Conservation (phyloP, 2,329 filamentous ascomycete species). For the Sporothrix luriei region DNA sequence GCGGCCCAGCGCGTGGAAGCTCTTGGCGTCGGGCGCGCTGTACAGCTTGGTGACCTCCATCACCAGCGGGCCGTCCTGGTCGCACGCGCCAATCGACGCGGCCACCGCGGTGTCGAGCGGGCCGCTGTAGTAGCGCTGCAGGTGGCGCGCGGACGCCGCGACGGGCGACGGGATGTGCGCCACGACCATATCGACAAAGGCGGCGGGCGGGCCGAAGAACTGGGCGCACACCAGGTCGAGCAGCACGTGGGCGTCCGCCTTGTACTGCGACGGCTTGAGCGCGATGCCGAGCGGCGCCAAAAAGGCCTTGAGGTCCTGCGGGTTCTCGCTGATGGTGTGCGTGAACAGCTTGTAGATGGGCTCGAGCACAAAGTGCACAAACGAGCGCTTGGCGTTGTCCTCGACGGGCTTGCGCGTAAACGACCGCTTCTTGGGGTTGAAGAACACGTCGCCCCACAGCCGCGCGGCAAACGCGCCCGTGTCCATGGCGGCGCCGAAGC, state of each 20-base stretch:
- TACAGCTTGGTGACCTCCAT: conserved; percentile 92
- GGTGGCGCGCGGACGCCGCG: conserved; percentile 72
- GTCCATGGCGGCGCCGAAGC: conserved; percentile 79
- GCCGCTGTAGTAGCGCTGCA: conserved; percentile 90
- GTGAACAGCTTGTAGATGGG: conserved; percentile 98
- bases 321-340: conserved; percentile 88
- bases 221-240: conserved; percentile 89
- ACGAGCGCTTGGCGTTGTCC: conserved; percentile 77
- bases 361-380: conserved; percentile 92
- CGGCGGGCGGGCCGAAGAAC: conserved; percentile 87
- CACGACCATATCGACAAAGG: conserved; percentile 95
- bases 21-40: conserved; percentile 85
- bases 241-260: conserved; percentile 83
- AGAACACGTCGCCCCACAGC: conserved; percentile 96
- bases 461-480: conserved; percentile 78
- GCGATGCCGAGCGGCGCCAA: conserved; percentile 77
- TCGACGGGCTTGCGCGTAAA: conserved; percentile 89
- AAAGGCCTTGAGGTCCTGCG: conserved; percentile 78
- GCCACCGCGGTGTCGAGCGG: conserved; percentile 81
- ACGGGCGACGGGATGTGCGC: conserved; percentile 85
- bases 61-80: conserved; percentile 89
- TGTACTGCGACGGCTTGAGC: conserved; percentile 91
- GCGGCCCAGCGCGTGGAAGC: conserved; percentile 85
- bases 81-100: conserved; percentile 75
- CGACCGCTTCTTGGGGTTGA: conserved; percentile 84